Percentiles rank a stretch among this genome's conserved stretches.
Evolutionary conservation across 1,284 basidiomycete species (phyloP).

Genomic region (Pseudozyma tsukubaensis): DNA sequence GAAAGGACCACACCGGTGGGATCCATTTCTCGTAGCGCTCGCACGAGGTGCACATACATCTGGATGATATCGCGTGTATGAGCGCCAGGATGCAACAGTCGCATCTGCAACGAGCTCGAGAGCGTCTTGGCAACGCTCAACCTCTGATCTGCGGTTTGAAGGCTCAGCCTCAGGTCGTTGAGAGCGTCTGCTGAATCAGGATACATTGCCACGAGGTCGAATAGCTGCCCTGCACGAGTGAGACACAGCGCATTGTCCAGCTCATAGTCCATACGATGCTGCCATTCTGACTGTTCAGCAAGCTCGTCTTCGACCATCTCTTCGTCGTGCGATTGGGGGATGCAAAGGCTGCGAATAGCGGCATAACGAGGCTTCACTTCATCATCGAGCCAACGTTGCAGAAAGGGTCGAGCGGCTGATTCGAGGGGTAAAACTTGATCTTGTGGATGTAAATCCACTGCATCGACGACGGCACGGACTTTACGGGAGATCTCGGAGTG

Average conservation of each 20-base stretch:
- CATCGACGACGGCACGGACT: slow-evolving; percentile 31
- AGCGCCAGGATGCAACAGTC: slow-evolving; percentile 93
- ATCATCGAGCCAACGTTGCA: slow-evolving; percentile 40
- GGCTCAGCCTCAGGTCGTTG: slow-evolving; percentile 82
- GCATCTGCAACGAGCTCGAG: slow-evolving; percentile 71
- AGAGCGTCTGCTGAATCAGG: slow-evolving; percentile 87
- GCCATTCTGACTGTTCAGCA: slow-evolving; percentile 22
- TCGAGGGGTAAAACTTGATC: slow-evolving; percentile 37
- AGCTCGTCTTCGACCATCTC: slow-evolving; percentile 3
- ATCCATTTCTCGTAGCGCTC: slow-evolving; percentile 88
- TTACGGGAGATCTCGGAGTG: slow-evolving; percentile 40
- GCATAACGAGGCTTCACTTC: slow-evolving; percentile 37
- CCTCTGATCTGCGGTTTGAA: slow-evolving; percentile 44
- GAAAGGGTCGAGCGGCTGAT: slow-evolving; percentile 25
- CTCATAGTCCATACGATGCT: slow-evolving; percentile 46
- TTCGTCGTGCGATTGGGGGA: neutral
- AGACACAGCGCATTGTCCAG: slow-evolving; percentile 52
- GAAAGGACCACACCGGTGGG: slow-evolving; percentile 86
- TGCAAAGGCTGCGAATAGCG: slow-evolving; percentile 26
- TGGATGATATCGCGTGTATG: slow-evolving; percentile 91
- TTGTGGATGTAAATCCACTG: slow-evolving; percentile 17
- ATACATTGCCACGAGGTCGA: slow-evolving; percentile 93
- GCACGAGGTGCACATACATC: slow-evolving; percentile 95
- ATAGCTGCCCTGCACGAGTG: slow-evolving; percentile 74
- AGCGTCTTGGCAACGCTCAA: slow-evolving; percentile 77